Base-by-base conservation (phyloP, 2,329 filamentous ascomycete species). In the Shiraia sp. region DNA sequence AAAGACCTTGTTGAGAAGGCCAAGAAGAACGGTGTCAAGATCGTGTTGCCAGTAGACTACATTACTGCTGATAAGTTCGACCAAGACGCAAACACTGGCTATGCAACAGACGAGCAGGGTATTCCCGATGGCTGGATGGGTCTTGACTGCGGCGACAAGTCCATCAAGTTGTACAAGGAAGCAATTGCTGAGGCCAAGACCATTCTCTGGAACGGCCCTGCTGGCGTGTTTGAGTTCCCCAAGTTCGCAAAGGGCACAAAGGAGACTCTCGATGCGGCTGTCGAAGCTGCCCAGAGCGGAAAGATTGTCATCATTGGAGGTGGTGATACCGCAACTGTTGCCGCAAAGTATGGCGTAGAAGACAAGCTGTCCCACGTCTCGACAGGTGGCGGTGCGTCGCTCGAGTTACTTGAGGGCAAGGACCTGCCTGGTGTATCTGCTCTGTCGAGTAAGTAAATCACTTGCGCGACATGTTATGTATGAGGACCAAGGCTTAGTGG, bases 71-170 rank as follows among this genome's bases (percentile, higher is more conserved):
- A 97, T 77, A 95, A 95, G 75, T 99, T 99, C 74, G 82, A 80
- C 72, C 85, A 86, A 68, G 83, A 97, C 65, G 93, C 93, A 56
- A 81, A 86, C 53, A 85, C 81, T 13, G 88, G 89, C 63, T 81
- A 83, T 50, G 92, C 92, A 54, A 91, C 88, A 30, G 93, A 97
- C 71, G 80, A 82, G 63, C 80, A 88, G 17, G 93, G 93, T 54
- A 96, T 99, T 59, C 90, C 91, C 50, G 91, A 97, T 65, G 93
- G 91, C 71, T 97, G 88, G 90, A 91, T 96, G 89, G 93, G 93
- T 69, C 86, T 99, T 34, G 93, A 99, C 77, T 93, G 90, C 69
- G 93, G 93, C 45, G 81, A 86, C 54, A 85, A 96, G 85, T 91
- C 86, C 57, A 80, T 95, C 65, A 82, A 90, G 77, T 81, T 95